Percentiles rank a stretch among this genome's conserved stretches.
Conservation (phyloP, 2,329 filamentous ascomycete species). For the Neonectria faginata region DNA sequence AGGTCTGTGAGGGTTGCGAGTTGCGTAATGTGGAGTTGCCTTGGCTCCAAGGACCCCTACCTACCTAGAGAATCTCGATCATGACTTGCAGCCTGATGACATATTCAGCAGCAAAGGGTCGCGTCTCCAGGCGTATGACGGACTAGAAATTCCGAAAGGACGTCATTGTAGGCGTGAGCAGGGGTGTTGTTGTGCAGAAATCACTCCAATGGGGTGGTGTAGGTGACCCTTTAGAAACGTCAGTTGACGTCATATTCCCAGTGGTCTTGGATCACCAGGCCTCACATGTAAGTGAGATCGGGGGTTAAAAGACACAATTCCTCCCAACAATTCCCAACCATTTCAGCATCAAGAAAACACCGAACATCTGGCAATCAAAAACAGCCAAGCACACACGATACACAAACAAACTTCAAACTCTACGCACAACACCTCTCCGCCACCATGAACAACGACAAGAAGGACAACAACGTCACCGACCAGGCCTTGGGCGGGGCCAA, state of each 20-base stretch:
- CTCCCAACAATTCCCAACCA: background rate
- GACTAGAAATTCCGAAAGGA: constrained; percentile 38
- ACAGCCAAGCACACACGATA: background rate
- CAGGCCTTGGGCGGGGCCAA: constrained; percentile 51
- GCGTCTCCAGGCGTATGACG: constrained; percentile 27
- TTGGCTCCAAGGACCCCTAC: constrained; percentile 22
- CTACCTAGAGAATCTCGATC: constrained; percentile 29
- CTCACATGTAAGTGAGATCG: constrained; percentile 4
- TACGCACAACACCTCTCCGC: constrained; percentile 13
- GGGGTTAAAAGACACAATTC: constrained; percentile 12
- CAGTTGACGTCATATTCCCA: constrained; percentile 43
- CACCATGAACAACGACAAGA: constrained; percentile 40
- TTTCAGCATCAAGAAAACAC: background rate
- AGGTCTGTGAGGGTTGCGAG: constrained; percentile 8
- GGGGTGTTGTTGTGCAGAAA: constrained; percentile 32
- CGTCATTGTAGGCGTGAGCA: constrained; percentile 38
- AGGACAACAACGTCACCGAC: constrained; percentile 44
- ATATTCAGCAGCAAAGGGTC: background rate
- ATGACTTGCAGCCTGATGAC: constrained; percentile 20
- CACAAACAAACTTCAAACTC: background rate
- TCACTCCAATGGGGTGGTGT: constrained; percentile 27
- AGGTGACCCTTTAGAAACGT: constrained; percentile 22
- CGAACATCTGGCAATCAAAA: background rate
- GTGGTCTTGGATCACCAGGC: constrained; percentile 20
- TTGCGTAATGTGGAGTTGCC: constrained; percentile 11